Evolutionary conservation across 225 moss, liverwort and hornwort species (phyloP), one percentile per base, ranked within the genome.

Genomic region (Climacium dendroides): DNA sequence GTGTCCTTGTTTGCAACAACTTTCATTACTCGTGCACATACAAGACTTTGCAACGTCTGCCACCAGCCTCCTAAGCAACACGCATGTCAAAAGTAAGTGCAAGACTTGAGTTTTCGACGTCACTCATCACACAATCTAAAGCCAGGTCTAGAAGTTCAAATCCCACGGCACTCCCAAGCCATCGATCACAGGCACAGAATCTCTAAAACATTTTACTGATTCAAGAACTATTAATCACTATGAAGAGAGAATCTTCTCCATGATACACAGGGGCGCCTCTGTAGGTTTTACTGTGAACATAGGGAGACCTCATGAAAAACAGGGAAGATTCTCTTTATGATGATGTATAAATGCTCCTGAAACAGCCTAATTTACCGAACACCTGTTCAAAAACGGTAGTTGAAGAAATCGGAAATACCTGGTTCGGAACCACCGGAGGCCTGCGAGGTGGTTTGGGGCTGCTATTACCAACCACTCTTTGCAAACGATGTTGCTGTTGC

Each of bases 401-500:
- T 43, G 64, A 41, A 52, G 41, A 67, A 52, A 71, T 48, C 47
- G 45, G 59, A 53, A 29, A 37, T 57, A 94, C 94, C 92, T 94
- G 92, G 55, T 83, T 86, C 20, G 92, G 83, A 62, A 89, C 89
- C 57, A 91, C 85, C 26, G 94, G 92, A 87, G 92, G 94, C 73
- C 92, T 90, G 83, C 89, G 94, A 76, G 91, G 91, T 47, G 91
- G 88, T 83, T 87, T 93, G 26, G 86, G 55, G 62, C 76, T 83
- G 81, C 41, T 71, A 73, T 71, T 83, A 22, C 62, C 87, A 69
- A 82, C 71, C 88, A 83, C 83, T 82, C 88, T 89, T 60, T 92
- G 87, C 92, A 90, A 77, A 15, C 92, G 92, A 69, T 94, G 92
- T 76, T 94, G 92, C 18, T 88, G 91, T 85, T 98, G 98, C 95